Evolutionary conservation across 768 basidiomycete genomes (phyloP), one percentile per base, ranked within the genome.

Genomic region (Termitomyces sp.): DNA sequence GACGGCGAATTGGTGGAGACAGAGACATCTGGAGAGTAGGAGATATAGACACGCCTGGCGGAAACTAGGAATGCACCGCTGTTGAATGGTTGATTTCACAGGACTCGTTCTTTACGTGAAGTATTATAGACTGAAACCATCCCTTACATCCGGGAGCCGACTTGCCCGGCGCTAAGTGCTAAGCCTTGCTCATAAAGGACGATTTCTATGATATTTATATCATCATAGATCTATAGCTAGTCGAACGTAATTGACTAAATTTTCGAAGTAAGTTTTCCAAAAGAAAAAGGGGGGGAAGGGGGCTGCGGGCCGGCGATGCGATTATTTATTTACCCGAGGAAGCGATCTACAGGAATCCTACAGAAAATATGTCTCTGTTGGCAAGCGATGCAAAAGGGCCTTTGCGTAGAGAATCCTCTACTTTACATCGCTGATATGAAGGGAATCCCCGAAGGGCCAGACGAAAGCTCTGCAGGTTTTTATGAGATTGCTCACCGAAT

Each of bases 1-100:
- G 66, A n/a, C 86, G 77, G 57, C 84, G 80, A 50, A 86, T 72
- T 42, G 87, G 85, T 13, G 84, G 84, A 29, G 88, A 77, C 52
- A 72, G 60, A 43, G 76, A 76, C 76, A 77, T 77, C 1, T 59
- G 37, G 58, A 37, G 31, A 41, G 5, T 18, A 39, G 26, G 4
- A 39, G 22, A 42, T 18, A 52, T 42, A 47, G 57, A 41, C 29
- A 24, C 32, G 18, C 16, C 44, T 47, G 12, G 37, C 22, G 46
- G 42, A 57, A 44, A 50, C 31, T 48, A 47, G n/a, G 22, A 39
- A 5, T 20, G 31, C 55, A 53, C 37, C 13, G 39, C 36, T n/a
- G 34, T 58, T 34, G 42, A 37, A 55, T 53, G 58, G 37, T 57
- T 55, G 56, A 42, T 58, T 58, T 60, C 49, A 53, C 58, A 57